A percentile compares a stretch with the other conserved stretches of the same genome.
Evolutionary conservation across 179 eudicot species (phyloP).

Genomic region (Kewa caespitosa): DNA sequence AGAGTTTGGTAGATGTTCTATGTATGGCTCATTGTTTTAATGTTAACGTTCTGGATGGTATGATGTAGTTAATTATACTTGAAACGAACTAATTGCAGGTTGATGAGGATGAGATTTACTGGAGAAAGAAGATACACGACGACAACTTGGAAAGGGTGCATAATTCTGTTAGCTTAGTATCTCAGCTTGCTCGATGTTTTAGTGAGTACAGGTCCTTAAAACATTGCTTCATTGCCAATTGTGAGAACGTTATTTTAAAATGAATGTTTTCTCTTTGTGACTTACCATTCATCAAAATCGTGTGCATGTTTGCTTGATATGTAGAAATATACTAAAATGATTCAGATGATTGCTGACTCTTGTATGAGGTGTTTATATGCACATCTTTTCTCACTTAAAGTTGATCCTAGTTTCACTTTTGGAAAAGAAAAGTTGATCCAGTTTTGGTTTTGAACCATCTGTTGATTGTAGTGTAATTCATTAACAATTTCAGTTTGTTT

Average conservation of each 20-base stretch:
- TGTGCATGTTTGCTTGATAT: no score
- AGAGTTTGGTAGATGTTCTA: no score
- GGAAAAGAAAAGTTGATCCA: no score
- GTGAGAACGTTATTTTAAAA: neutral
- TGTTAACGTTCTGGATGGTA: no score
- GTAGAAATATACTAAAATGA: no score
- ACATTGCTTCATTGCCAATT: neutral
- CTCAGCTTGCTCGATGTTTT: slow-evolving; percentile 58
- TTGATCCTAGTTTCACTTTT: neutral
- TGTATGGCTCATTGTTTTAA: no score
- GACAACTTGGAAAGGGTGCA: slow-evolving; percentile 46
- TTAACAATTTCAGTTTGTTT: no score
- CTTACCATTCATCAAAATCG: no score
- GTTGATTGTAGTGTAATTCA: no score
- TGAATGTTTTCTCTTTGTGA: neutral
- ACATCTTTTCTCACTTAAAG: neutral
- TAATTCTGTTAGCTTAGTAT: slow-evolving; percentile 45
- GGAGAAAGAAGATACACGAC: slow-evolving; percentile 44
- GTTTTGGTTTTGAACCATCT: no score
- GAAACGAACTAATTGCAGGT: no score
- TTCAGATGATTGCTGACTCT: neutral
- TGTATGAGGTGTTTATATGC: neutral
- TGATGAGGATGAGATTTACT: slow-evolving; percentile 59
- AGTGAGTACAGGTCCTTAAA: slow-evolving; percentile 50
- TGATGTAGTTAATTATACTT: no score